phyloP scores from a whole-genome alignment of 176 grass and related monocot genomes.

The Oryza meyeriana region DNA sequence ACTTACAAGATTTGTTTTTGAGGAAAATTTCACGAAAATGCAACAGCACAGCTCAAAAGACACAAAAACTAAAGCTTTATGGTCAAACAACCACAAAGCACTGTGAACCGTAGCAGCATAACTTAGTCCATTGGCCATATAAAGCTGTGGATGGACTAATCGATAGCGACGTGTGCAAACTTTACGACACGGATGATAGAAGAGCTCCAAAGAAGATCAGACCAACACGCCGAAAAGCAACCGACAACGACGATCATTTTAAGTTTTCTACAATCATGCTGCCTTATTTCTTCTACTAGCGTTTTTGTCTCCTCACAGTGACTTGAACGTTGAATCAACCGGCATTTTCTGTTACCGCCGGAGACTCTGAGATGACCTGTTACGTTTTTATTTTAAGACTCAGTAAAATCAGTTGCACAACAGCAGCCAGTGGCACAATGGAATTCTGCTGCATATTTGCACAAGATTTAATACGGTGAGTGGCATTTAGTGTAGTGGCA shows the following conservation, averaged over 20 bases:
- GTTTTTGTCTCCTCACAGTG: background rate
- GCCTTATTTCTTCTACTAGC: background rate
- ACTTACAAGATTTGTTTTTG: background rate
- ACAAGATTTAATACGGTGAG: background rate
- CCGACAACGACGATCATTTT: background rate
- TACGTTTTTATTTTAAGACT: background rate
- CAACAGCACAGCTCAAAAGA: background rate
- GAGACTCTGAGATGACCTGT: background rate
- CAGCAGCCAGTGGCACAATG: background rate
- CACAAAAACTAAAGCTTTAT: background rate
- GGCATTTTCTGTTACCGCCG: background rate
- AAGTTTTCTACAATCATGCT: background rate
- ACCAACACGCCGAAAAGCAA: slow-evolving; percentile 8
- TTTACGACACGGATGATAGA: background rate
- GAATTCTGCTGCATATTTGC: background rate
- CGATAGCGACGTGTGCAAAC: background rate
- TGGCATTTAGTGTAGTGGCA: background rate
- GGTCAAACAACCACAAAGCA: background rate
- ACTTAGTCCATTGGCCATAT: background rate
- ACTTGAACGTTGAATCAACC: background rate
- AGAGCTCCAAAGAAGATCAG: background rate
- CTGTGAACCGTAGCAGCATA: background rate
- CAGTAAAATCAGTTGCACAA: background rate
- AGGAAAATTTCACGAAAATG: no score
- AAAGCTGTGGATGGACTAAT: background rate